Evolutionary conservation across 441 rosid species (phyloP).

Genomic region (Syzygium syzygioides): DNA sequence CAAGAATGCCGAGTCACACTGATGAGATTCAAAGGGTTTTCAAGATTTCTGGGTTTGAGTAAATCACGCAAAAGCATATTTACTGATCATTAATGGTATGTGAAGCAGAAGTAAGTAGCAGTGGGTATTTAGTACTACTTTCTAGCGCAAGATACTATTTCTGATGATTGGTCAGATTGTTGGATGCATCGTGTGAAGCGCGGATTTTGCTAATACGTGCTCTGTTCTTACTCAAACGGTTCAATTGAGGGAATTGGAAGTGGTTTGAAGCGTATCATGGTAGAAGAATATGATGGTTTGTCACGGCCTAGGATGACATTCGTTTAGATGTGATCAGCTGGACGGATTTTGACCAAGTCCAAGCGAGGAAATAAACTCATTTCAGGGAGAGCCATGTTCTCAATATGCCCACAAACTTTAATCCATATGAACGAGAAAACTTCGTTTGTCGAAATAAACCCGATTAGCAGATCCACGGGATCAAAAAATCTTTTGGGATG

Average conservation of each 20-base stretch:
- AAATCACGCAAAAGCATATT: neutral
- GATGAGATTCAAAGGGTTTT: neutral
- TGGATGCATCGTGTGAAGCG: neutral
- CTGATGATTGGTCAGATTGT: neutral
- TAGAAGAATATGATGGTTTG: neutral
- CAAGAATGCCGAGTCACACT: neutral
- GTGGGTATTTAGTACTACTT: neutral
- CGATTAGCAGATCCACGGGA: neutral
- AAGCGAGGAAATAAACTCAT: neutral
- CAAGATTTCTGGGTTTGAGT: neutral
- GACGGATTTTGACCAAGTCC: neutral
- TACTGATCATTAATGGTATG: neutral
- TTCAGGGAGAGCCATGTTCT: neutral
- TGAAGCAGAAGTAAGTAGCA: neutral
- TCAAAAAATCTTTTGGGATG: neutral
- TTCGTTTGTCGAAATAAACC: neutral
- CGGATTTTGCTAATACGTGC: neutral
- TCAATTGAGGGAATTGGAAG: neutral
- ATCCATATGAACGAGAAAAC: neutral
- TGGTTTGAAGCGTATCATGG: neutral
- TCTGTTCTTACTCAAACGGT: neutral
- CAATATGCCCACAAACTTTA: neutral
- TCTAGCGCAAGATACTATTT: neutral
- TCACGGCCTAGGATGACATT: neutral
- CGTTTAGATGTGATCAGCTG: neutral